Evolutionary conservation across 805 yeast genomes (phyloP), one percentile per base, ranked within the genome.

Genomic region (Dipodascus albidus): DNA sequence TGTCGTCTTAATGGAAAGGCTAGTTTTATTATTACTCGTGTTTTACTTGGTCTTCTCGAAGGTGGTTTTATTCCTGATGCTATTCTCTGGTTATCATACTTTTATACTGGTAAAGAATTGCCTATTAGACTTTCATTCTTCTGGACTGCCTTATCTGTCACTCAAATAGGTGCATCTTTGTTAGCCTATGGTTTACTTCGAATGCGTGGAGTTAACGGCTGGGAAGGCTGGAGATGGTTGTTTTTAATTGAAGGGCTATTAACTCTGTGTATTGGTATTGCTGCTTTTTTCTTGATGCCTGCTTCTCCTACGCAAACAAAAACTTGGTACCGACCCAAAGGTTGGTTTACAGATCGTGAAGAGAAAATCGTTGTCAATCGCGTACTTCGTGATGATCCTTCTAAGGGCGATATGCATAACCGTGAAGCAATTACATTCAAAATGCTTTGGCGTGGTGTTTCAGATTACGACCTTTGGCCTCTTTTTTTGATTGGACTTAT

Each of bases 11-110:
- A 59, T 2, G 66, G 65, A 48, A 73, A 65, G 54, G 62, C 69
- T 0, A 74, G 77, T 0, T 81, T 78, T 56, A 68, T 68, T 49
- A 71, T 68, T 6, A 70, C 79, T 3, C 69, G 86, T 54, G 76
- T 75, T 1, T 67, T 80, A 3, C 61, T 81, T 47, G 87, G 84
- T 1, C 61, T 75, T 4, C 66, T 78, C n/a, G 82, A 83, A 63
- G 87, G 87, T 54, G 87, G 88, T 0, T 82, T 82, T 55, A 82
- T 84, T 52, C 82, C 85, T 33, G 87, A 82, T 59, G 67, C 77
- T 33, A 74, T 78, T 53, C 67, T 82, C 50, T 83, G 83, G 80
- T 68, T 83, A 64, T 76, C 83, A 1, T 83, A 82, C 65, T 83
- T 82, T 66, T 84, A 78, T 67, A 83, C 80, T 8, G 62, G 76